phyloP scores from a whole-genome alignment of 352 stramenopile genomes.

The Peronospora belbahrii region DNA sequence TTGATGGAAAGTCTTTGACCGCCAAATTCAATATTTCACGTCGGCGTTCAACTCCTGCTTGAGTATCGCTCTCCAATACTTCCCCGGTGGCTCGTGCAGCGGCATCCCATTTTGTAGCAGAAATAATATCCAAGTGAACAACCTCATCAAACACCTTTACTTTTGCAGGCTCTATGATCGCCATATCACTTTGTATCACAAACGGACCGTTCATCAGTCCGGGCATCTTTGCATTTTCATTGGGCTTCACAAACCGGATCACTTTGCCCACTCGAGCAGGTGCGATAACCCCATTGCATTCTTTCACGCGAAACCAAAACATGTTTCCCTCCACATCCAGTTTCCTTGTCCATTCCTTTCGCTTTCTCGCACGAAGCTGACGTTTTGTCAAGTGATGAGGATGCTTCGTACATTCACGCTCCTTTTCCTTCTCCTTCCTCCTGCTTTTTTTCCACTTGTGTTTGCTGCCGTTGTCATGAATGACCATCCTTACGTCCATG shows the following conservation, averaged over 20 bases:
- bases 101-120: conserved; percentile 29
- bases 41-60: conserved; percentile 23
- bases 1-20: conserved; percentile 37
- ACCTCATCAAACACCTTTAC: conserved; percentile 29
- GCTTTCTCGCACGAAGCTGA: conserved; percentile 32
- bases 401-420: conserved; percentile 2
- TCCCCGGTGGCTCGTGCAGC: conserved; percentile 24
- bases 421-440: conserved; percentile 8
- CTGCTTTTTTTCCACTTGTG: conserved; percentile 11
- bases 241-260: conserved; percentile 21
- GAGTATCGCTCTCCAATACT: conserved; percentile 21
- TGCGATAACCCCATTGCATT: conserved; percentile 3
- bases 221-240: conserved; percentile 25
- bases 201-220: conserved; percentile 15
- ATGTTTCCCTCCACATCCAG: conserved; percentile 46
- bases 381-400: conserved; percentile 22
- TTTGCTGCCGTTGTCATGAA: background rate
- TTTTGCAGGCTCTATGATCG: conserved; percentile 24
- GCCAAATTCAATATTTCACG: conserved; percentile 26
- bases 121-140: conserved; percentile 31
- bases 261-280: conserved; percentile 26
- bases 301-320: conserved; percentile 44
- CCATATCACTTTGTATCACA: conserved; percentile 21
- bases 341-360: conserved; percentile 51
- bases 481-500: conserved; percentile 10